Evolutionary conservation across 352 stramenopile species (phyloP).

Genomic region (Phytopythium aichiense): DNA sequence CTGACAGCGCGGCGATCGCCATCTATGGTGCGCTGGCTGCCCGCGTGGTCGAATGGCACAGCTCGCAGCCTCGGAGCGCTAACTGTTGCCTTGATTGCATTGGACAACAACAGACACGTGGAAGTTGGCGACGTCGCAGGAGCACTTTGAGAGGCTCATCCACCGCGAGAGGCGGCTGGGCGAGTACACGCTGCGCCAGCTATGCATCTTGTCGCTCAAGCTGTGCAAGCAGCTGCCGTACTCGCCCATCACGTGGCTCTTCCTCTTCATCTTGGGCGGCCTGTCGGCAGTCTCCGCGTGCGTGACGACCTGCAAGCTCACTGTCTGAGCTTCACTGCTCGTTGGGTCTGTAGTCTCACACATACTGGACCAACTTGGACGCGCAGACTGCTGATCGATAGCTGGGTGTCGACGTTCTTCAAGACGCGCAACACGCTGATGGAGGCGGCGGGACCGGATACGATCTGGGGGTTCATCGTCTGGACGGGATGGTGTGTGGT

Average conservation of each 20-base stretch:
- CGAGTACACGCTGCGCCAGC: slow-evolving; percentile 40
- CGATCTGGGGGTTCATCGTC: slow-evolving; percentile 52
- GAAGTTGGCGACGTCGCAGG: slow-evolving; percentile 55
- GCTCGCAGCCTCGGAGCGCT: not conserved
- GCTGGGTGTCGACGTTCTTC: slow-evolving; percentile 65
- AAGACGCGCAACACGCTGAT: slow-evolving; percentile 49
- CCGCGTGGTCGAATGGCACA: not conserved
- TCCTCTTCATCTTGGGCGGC: slow-evolving; percentile 52
- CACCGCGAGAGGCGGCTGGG: slow-evolving; percentile 45
- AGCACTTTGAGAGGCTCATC: slow-evolving; percentile 60
- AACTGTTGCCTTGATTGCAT: not conserved
- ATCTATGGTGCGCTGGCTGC: not conserved
- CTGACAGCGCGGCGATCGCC: not conserved
- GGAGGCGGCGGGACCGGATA: slow-evolving; percentile 51
- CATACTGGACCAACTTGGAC: not conserved
- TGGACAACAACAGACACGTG: slow-evolving; percentile 45
- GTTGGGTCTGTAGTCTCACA: not conserved
- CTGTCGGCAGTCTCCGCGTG: slow-evolving; percentile 67
- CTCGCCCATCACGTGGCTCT: slow-evolving; percentile 80
- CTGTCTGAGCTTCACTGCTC: not conserved
- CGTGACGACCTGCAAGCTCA: not conserved
- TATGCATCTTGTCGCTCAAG: slow-evolving; percentile 53
- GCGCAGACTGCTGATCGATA: slow-evolving; percentile 56
- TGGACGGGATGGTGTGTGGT: slow-evolving; percentile 65
- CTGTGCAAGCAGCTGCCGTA: slow-evolving; percentile 79